Evolutionary conservation across 805 yeast species (phyloP), one percentile per base, ranked within the genome.

Genomic region (Wickerhamomyces bisporus): DNA sequence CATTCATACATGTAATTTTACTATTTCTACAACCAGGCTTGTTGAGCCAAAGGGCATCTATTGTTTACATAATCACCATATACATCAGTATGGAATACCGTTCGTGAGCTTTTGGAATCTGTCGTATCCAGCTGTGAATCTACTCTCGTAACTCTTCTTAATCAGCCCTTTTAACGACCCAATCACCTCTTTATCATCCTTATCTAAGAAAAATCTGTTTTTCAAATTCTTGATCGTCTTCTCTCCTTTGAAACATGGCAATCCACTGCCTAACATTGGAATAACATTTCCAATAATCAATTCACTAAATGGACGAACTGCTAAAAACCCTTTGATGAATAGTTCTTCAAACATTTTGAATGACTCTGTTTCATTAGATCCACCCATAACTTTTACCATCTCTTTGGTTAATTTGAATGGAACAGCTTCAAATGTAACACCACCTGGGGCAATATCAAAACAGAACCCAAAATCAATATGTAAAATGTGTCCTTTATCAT

Each of bases 401-500:
- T 93, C 99, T 51, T 82, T 85, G 4, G 98, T 93, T 47, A 93
- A 73, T 58, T 93, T 93, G 70, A 93, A 93, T 11, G 98, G 98
- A 1, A 95, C 96, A n/a, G 87, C 95, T 54, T 93, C 99, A 58
- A 93, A 94, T 54, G 81, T 86, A 34, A 93, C 97, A 26, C 98
- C 98, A 48, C 99, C 99, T 9, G 99, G 99, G 25, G 86, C 97
- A 60, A 93, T 93, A 65, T 93, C 99, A 59, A 93, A 94, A 53
- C 96, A 89, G 72, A 93, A 93, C 3, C 99, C 99, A 66, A 93
- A 93, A 65, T 93, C 99, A 61, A 94, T 86, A 62, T 93, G 99
- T 45, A 94, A 66, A 44, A 94, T 77, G 58, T 93, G 96, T 5
- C 99, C 99, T 53, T 86, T 83, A 43, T 81, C 86, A 57, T 93